Conservation (phyloP, 257 asterid species). For the Rhazya stricta region DNA sequence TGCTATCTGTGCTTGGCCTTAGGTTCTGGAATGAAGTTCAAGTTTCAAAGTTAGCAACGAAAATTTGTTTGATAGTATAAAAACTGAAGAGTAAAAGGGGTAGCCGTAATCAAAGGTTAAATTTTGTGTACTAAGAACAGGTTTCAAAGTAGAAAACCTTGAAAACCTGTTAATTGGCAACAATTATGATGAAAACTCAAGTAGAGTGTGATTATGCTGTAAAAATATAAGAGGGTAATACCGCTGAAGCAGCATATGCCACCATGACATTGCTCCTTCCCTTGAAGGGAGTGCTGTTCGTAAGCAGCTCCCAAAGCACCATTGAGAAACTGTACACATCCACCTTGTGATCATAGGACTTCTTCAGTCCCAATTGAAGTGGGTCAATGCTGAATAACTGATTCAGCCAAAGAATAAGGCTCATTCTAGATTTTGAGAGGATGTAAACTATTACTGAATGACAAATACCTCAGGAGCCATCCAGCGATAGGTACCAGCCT, state of each 20-base stretch:
- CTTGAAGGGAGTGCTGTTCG: conserved; percentile 54
- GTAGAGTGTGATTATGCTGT: neutral
- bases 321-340: conserved; percentile 68
- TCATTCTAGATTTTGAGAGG: neutral
- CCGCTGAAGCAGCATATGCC: conserved; percentile 61
- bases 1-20: conserved; percentile 51
- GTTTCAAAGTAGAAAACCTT: neutral
- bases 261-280: conserved; percentile 47
- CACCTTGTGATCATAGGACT: conserved; percentile 55
- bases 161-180: neutral
- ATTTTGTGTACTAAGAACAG: neutral
- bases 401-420: conserved; percentile 17
- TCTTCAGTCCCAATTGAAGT: conserved; percentile 38
- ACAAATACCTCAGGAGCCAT: conserved; percentile 67
- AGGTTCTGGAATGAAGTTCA: conserved; percentile 35
- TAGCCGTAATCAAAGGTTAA: neutral
- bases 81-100: neutral
- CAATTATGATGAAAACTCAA: neutral
- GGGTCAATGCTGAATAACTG: conserved; percentile 49
- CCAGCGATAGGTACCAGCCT: conserved; percentile 72
- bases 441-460: neutral
- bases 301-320: conserved; percentile 60
- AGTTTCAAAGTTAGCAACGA: neutral
- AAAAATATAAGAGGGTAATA: conserved; percentile 13
- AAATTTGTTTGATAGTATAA: neutral